Evolutionary conservation across 345 rosid genomes (phyloP), one percentile per base, ranked within the genome.

Genomic region (Pistacia atlantica): DNA sequence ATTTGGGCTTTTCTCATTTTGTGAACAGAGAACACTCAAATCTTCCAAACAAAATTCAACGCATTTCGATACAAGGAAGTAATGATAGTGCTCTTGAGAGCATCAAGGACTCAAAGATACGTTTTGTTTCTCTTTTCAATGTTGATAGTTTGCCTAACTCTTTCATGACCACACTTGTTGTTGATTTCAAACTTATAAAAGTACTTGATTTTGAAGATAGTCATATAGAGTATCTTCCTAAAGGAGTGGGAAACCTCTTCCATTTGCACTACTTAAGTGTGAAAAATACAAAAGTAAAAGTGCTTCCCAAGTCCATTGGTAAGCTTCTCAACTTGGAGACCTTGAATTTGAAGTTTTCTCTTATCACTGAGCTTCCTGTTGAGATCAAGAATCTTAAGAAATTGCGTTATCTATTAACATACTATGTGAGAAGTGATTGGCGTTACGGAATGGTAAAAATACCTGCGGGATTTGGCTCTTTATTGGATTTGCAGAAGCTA

Each of bases 101-200:
- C 51, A 48, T 3, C 6, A 48, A 59, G 7, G 68, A 45, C 33
- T 67, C 71, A 7, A 28, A 55, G 8, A 33, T 65, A 62, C 79
- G 74, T 62, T 79, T 80, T 1, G 3, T 82, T 6, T 38, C 72
- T 10, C 11, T 72, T 31, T 82, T 73, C 46, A 31, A 71, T 13
- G 3, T 68, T 11, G 33, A 72, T 38, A 51, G 38, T 3, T 6
- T 56, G 5, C 73, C 69, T 1, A 31, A 55, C 35, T 35, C n/a
- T 13, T 75, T 12, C n/a, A 1, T 20, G 28, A 11, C 8, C 49
- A 20, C 18, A 3, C 3, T 17, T 75, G 11, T 56, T 65, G 49
- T 25, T 10, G 7, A 18, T 65, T 65, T 65, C 49, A 38, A 65
- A 45, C 49, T 65, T 45, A 65, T 75, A 28, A 65, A 38, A 31